phyloP scores from a whole-genome alignment of 2,329 filamentous ascomycete species.

The Geosmithia morbida region DNA sequence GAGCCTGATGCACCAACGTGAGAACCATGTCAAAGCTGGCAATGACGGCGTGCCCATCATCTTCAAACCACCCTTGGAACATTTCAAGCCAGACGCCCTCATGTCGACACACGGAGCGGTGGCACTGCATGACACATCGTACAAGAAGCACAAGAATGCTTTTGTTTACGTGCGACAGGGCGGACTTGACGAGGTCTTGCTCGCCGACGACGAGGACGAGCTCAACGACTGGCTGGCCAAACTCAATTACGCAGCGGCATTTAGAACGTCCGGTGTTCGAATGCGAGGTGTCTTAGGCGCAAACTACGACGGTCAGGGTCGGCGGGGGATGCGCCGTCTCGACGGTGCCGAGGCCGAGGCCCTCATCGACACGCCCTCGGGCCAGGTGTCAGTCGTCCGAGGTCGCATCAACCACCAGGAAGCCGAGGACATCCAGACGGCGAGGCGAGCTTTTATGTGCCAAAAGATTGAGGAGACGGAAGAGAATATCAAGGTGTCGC shows the following conservation, averaged over 20 bases:
- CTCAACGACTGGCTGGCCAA: constrained; percentile 96
- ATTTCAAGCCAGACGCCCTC: constrained; percentile 87
- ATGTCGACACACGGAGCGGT: constrained; percentile 92
- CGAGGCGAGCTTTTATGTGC: constrained; percentile 68
- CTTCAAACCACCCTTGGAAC: constrained; percentile 77
- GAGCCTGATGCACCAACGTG: constrained; percentile 75
- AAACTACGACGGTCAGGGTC: constrained; percentile 69
- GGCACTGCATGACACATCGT: constrained; percentile 69
- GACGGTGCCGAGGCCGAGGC: constrained; percentile 46
- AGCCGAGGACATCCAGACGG: constrained; percentile 71
- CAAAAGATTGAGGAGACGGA: constrained; percentile 75
- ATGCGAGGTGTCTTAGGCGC: constrained; percentile 79
- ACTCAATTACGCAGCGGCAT: constrained; percentile 91
- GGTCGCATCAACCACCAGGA: constrained; percentile 68
- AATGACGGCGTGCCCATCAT: constrained; percentile 64
- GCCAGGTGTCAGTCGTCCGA: constrained; percentile 59
- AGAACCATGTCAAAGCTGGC: constrained; percentile 65
- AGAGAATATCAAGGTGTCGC: constrained; percentile 55
- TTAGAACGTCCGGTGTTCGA: constrained; percentile 78
- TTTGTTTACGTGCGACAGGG: constrained; percentile 83
- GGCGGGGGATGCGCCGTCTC: constrained; percentile 56
- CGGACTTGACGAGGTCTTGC: constrained; percentile 75
- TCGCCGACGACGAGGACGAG: constrained; percentile 81
- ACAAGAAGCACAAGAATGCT: constrained; percentile 91
- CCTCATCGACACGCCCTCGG: constrained; percentile 53